Evolutionary conservation across 441 rosid species (phyloP).

Genomic region (Brassica balearica): DNA sequence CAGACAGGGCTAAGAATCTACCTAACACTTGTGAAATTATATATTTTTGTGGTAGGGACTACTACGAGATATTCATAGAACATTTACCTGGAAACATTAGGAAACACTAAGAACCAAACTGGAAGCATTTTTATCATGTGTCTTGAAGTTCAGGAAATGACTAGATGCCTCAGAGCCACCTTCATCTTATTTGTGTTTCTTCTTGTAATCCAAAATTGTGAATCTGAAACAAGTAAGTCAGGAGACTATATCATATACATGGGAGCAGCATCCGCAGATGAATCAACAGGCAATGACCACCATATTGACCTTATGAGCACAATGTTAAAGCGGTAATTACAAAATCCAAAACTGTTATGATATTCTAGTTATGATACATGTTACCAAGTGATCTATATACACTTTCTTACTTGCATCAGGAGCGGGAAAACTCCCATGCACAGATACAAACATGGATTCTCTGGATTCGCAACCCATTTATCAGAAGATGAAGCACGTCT

Average conservation of each 20-base stretch:
- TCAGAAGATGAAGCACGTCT: constrained; percentile 64
- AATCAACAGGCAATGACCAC: constrained; percentile 30
- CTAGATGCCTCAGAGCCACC: neutral
- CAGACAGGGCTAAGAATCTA: neutral
- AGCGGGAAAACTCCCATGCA: constrained; percentile 47
- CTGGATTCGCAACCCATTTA: constrained; percentile 77
- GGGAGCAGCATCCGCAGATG: constrained; percentile 59
- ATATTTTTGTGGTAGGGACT: neutral
- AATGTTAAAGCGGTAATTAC: constrained; percentile 29
- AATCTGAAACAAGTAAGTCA: constrained; percentile 30
- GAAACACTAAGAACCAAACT: neutral
- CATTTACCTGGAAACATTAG: too few species aligned
- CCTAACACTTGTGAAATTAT: constrained; percentile 8
- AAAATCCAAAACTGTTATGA: constrained; percentile 10
- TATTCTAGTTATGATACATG: neutral
- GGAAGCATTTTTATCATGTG: neutral
- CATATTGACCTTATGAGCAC: constrained; percentile 52
- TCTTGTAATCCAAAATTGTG: constrained; percentile 25
- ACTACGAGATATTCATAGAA: neutral
- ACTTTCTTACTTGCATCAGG: constrained; percentile 48
- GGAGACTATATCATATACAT: constrained; percentile 70
- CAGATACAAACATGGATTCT: constrained; percentile 66
- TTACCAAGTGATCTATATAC: neutral
- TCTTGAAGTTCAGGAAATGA: constrained; percentile 20
- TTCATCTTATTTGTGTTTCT: constrained; percentile 3